Conservation (phyloP, 2,329 filamentous ascomycete genomes). For the Aspergillus niger region DNA sequence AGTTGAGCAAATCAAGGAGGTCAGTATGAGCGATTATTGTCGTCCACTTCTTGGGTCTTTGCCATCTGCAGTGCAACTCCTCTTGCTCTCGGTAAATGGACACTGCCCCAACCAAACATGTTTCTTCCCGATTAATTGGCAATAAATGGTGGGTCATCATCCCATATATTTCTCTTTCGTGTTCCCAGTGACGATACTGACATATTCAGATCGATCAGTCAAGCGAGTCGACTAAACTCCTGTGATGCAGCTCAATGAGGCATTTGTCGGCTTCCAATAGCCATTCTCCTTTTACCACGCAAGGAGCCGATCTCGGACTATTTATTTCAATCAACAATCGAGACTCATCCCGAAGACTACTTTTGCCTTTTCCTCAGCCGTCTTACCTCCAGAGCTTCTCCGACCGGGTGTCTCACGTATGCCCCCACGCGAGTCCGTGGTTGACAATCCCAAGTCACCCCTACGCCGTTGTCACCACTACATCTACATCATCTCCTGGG, state of each 20-base stretch:
- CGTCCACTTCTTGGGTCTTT: conserved; percentile 1
- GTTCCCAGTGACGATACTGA: neutral
- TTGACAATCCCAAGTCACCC: conserved; percentile 15
- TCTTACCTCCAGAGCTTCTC: neutral
- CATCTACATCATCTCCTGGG: conserved; percentile 73
- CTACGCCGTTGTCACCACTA: conserved; percentile 46
- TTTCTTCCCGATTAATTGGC: neutral
- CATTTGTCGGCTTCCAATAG: conserved; percentile 10
- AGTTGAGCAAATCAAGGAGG: neutral
- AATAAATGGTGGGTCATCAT: neutral
- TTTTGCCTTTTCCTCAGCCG: neutral
- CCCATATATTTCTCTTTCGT: neutral
- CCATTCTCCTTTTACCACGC: neutral
- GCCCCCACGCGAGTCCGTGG: conserved; percentile 10
- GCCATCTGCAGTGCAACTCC: conserved; percentile 3
- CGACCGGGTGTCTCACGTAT: conserved; percentile 5
- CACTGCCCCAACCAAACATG: neutral
- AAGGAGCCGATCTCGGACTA: neutral
- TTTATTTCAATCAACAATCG: neutral
- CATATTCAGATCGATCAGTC: neutral
- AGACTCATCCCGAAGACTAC: neutral
- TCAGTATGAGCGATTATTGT: conserved; percentile 10
- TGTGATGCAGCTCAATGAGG: conserved; percentile 7
- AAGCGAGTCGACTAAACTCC: neutral
- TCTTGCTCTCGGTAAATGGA: neutral